Evolutionary conservation across 805 yeast species (phyloP), one percentile per base, ranked within the genome.

Genomic region (Martiniozyma abietophila): DNA sequence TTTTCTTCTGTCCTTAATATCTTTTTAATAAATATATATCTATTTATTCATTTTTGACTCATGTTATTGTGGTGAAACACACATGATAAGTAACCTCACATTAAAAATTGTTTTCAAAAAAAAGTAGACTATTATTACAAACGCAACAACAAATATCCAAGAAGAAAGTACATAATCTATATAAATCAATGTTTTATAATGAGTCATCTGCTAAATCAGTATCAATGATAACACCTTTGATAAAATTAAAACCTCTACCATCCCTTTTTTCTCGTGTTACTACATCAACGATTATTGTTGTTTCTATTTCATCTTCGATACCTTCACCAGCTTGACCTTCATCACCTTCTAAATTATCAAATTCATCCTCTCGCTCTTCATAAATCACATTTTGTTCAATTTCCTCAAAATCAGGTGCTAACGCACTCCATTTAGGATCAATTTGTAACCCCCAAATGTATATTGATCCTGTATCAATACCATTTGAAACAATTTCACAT

Each of bases 351-450:
- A 72, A 71, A 17, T 80, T 69, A 52, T 88, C 96, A 56, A 88
- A 88, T 56, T 88, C 97, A 52, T 86, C 94, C 54, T 88, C 97
- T 40, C 70, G 68, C 50, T 88, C 97, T 45, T 76, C 74, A 51
- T 89, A 88, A 38, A 81, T 85, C 8, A 83, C 79, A 50, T 86
- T 89, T 49, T 86, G 95, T 50, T 88, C 96, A 27, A 88, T 78
- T 54, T 88, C 96, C 31, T 81, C 94, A 53, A 89, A 88, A 54
- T 89, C 97, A 1, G 96, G 96, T 0, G 96, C 96, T 47, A 88
- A 62, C 1, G 96, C 94, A 55, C 94, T 80, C 97, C 97, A 88
- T 58, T 83, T 81, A 48, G 86, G 96, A 1, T 95, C 94, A 15
- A 82, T 73, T 25, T 71, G 71, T 8, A 83, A 69, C 32, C 80